phyloP scores from a whole-genome alignment of 2,329 filamentous ascomycete species.

The Bipolaris oryzae region DNA sequence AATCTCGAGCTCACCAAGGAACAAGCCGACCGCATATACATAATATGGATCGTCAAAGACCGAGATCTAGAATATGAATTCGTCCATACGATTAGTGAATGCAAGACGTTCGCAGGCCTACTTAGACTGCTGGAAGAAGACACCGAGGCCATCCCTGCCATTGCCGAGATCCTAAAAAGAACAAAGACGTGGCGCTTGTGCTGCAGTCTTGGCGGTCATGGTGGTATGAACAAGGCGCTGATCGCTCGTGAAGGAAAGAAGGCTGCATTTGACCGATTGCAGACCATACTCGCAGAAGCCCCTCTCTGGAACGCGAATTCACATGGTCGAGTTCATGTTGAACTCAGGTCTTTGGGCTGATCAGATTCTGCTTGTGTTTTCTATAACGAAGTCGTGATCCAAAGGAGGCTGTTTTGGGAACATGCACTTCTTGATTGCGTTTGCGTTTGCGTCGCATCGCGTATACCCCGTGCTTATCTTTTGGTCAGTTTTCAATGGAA shows the following conservation, averaged over 20 bases:
- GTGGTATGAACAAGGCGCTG: constrained; percentile 12
- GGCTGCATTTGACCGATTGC: constrained; percentile 17
- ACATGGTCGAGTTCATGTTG: constrained; percentile 5
- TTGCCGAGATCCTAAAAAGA: constrained; percentile 4
- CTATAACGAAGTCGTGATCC: background rate
- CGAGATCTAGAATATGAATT: constrained; percentile 14
- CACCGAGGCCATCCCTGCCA: constrained; percentile 5
- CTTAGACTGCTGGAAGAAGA: constrained; percentile 8
- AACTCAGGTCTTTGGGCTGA: constrained; percentile 7
- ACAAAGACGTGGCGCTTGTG: constrained; percentile 17
- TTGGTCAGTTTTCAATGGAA: background rate
- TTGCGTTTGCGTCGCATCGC: background rate
- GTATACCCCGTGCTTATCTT: background rate
- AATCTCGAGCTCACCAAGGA: constrained; percentile 11
- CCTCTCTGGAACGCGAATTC: constrained; percentile 2
- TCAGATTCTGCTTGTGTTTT: background rate
- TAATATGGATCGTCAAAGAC: constrained; percentile 16
- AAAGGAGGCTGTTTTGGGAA: background rate
- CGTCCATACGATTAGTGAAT: constrained; percentile 13
- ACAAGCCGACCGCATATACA: constrained; percentile 12
- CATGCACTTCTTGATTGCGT: background rate
- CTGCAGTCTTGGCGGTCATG: constrained; percentile 9
- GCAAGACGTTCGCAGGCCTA: constrained; percentile 13
- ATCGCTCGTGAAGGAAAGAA: constrained; percentile 13
- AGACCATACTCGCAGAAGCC: constrained; percentile 7